These are phyloP conservation scores for Agrostemma githago DNA, from an alignment of 148 eudicot genomes.

Conservation along the genomic window DNA sequence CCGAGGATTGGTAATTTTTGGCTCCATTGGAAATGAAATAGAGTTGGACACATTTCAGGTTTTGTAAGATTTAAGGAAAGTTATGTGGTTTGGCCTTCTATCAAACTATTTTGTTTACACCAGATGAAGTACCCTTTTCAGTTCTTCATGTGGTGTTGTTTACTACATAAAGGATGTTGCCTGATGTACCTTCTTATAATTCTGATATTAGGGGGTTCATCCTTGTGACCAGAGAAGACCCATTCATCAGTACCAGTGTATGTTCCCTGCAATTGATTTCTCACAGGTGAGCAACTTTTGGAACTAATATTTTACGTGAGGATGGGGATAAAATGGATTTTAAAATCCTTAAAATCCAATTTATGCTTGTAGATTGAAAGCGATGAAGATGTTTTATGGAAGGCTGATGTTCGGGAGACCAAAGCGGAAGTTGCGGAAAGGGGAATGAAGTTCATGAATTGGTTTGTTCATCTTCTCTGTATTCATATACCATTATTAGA, in stretches of 20 bases:
- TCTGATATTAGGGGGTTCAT: slow-evolving; percentile 78
- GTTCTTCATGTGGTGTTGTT: not conserved
- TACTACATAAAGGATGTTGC: not conserved
- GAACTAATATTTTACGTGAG: not conserved
- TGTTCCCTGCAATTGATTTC: slow-evolving; percentile 91
- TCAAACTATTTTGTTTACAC: not conserved
- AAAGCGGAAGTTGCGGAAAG: slow-evolving; percentile 75
- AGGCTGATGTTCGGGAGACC: slow-evolving; percentile 78
- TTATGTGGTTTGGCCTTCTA: not conserved
- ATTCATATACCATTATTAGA: not conserved
- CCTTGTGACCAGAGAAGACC: slow-evolving; percentile 89
- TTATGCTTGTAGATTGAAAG: slow-evolving; percentile 62
- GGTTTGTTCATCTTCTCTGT: slow-evolving; percentile 37
- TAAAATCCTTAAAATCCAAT: not conserved
- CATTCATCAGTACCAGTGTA: slow-evolving; percentile 60
- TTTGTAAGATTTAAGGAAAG: not conserved
- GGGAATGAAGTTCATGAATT: slow-evolving; percentile 75
- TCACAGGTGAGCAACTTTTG: slow-evolving; percentile 50
- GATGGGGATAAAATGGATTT: not conserved
- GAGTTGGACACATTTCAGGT: not conserved
- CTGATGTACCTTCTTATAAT: slow-evolving; percentile 7
- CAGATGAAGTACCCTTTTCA: not conserved
- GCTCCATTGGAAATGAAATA: not conserved
- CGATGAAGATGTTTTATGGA: slow-evolving; percentile 80
- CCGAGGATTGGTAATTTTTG: not conserved